Evolutionary conservation across 2,329 filamentous ascomycete genomes (phyloP).

Genomic region (Arthroderma sp.): DNA sequence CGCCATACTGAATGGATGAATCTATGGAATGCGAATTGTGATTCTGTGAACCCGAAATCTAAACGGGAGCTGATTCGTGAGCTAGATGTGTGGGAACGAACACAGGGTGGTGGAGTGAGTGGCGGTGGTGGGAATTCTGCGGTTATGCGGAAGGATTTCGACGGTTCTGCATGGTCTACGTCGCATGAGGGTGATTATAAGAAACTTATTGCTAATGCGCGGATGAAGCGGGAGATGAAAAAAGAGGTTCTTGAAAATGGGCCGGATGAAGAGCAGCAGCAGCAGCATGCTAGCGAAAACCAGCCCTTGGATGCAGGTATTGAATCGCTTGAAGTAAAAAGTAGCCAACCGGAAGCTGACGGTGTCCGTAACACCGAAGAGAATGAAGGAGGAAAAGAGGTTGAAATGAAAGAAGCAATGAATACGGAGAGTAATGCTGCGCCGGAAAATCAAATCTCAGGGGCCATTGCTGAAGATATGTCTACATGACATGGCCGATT

Average conservation of each 20-base stretch:
- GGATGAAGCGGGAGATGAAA: conserved; percentile 33
- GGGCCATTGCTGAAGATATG: conserved; percentile 1
- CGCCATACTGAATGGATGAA: conserved; percentile 91
- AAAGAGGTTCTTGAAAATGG: conserved; percentile 7
- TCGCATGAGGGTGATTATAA: conserved; percentile 65
- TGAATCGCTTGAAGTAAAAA: too few species aligned
- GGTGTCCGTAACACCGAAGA: too few species aligned
- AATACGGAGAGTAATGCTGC: too few species aligned
- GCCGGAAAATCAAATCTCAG: neutral
- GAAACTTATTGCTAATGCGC: conserved; percentile 64
- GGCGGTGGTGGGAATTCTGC: conserved; percentile 16
- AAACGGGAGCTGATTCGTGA: conserved; percentile 64
- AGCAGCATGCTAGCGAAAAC: neutral
- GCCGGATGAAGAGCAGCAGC: conserved; percentile 8
- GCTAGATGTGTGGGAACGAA: conserved; percentile 74
- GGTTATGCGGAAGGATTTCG: conserved; percentile 81
- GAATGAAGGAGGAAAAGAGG: too few species aligned
- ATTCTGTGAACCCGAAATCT: conserved; percentile 58
- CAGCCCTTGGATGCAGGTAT: too few species aligned
- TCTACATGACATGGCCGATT: neutral
- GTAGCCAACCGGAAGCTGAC: too few species aligned
- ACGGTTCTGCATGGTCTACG: conserved; percentile 60
- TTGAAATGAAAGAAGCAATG: too few species aligned
- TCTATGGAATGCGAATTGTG: conserved; percentile 93
- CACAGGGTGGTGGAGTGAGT: conserved; percentile 48